These are phyloP conservation scores for Firmiana major DNA, from an alignment of 345 rosid species.

Conservation along the genomic window DNA sequence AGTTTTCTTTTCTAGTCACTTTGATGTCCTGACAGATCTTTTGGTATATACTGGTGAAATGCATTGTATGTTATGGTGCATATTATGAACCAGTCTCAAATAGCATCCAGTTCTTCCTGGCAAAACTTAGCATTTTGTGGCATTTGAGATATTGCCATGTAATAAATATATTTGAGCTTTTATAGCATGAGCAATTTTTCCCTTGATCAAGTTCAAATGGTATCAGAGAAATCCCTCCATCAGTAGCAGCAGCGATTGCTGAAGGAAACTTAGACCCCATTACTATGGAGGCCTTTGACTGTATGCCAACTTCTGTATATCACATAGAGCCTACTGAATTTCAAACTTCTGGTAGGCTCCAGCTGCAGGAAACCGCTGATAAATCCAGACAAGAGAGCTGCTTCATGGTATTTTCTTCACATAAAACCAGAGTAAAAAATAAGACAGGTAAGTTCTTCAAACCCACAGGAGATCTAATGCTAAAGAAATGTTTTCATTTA, in stretches of 20 bases:
- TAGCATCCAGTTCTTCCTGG: not conserved
- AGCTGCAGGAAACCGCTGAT: conserved; percentile 25
- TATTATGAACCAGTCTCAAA: not conserved
- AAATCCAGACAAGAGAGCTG: conserved; percentile 21
- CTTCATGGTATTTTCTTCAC: conserved; percentile 29
- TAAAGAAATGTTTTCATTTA: not conserved
- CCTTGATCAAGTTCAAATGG: conserved; percentile 25
- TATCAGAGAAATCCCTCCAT: conserved; percentile 65
- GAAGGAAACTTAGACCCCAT: conserved; percentile 67
- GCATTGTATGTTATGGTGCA: not conserved
- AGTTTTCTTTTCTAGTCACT: not conserved
- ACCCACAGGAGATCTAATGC: not conserved
- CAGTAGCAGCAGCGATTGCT: conserved; percentile 71
- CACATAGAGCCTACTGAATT: conserved; percentile 12
- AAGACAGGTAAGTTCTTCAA: conserved; percentile 28
- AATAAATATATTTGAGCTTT: not conserved
- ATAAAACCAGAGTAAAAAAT: conserved; percentile 25
- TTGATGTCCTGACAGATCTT: not conserved
- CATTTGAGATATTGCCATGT: not conserved
- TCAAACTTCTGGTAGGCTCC: conserved; percentile 18
- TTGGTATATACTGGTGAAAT: not conserved
- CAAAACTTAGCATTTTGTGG: not conserved
- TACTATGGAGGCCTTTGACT: conserved; percentile 66
- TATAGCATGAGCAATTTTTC: not conserved
- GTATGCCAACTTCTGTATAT: conserved; percentile 21